Evolutionary conservation across 2,329 filamentous ascomycete species (phyloP).

Genomic region (Pestalotiopsis sp.): DNA sequence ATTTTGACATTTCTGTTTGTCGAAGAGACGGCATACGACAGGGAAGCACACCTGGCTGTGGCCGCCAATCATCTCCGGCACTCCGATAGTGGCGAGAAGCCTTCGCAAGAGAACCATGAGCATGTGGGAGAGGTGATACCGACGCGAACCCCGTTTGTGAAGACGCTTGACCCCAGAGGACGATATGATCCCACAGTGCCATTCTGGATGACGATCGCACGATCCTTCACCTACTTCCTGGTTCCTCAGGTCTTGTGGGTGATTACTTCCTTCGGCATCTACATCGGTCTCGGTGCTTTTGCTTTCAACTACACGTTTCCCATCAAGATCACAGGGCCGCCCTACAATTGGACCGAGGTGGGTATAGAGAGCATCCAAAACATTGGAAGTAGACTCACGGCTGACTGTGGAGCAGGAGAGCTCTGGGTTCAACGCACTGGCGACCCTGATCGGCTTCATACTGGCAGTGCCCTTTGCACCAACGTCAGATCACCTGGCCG

Average conservation of each 20-base stretch:
- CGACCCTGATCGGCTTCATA: conserved; percentile 39
- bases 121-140: conserved; percentile 25
- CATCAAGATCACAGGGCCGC: conserved; percentile 43
- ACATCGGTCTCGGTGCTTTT: conserved; percentile 47
- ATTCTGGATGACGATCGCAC: conserved; percentile 42
- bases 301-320: conserved; percentile 51
- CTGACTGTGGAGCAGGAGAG: conserved; percentile 22
- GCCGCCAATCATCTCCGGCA: conserved; percentile 18
- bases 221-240: conserved; percentile 46
- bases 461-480: conserved; percentile 40
- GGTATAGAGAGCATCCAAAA: not conserved
- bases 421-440: conserved; percentile 32
- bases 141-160: conserved; percentile 39
- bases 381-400: not conserved
- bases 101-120: conserved; percentile 22
- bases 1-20: conserved; percentile 55
- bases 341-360: conserved; percentile 44
- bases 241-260: conserved; percentile 50
- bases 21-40: conserved; percentile 52
- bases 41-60: conserved; percentile 23
- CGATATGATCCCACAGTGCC: conserved; percentile 39
- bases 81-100: conserved; percentile 27
- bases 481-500: conserved; percentile 40
- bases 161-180: conserved; percentile 41
- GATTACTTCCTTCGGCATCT: conserved; percentile 46